Evolutionary conservation across 176 grass and related monocot genomes (phyloP), one percentile per base, ranked within the genome.

Genomic region (Zoysia japonica): DNA sequence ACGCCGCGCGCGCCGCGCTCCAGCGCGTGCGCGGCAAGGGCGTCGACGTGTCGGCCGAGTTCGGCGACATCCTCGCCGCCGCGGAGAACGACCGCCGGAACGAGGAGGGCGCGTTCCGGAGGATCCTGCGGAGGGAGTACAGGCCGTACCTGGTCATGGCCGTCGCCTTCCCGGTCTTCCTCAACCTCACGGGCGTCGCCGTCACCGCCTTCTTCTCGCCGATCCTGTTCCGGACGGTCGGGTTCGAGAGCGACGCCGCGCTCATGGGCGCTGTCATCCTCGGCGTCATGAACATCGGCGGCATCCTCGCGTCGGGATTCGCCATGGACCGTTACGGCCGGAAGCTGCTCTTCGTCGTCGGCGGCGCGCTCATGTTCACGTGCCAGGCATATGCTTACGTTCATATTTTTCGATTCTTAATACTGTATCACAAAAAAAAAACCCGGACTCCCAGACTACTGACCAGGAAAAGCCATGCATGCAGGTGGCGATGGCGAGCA

Each of bases 131-230:
- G 15, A 75, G 85, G 1, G 77, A 88, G 69, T 88, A 96, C 79
- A 76, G 93, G 9, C 93, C 93, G 6, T 83, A 96, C 82, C 85
- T 96, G 47, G 87, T 96, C 49, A 86, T 90, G 87, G 87, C 93
- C 19, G 65, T 96, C 43, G 90, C 87, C n/a, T 90, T 96, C 39
- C 90, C 93, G 17, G 78, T 88, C 83, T 96, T 92, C 85, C 87
- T 91, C 36, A 91, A 96, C 83, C 87, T 96, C 11, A 92, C 93
- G 1, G 93, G 93, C 2, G 75, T 96, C 5, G 76, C 88, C 84
- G 61, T 90, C 6, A 85, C 91, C 61, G 89, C 90, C 10, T 96
- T 96, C 87, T 96, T 92, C 80, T 88, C 93, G n/a, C 93, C 93
- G 49, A 87, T 96, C 8, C 74, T 96, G 16, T 96, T 96, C 80